Evolutionary conservation across 352 stramenopile genomes (phyloP), one percentile per base, ranked within the genome.

Genomic region (Pythium pyrilobum): DNA sequence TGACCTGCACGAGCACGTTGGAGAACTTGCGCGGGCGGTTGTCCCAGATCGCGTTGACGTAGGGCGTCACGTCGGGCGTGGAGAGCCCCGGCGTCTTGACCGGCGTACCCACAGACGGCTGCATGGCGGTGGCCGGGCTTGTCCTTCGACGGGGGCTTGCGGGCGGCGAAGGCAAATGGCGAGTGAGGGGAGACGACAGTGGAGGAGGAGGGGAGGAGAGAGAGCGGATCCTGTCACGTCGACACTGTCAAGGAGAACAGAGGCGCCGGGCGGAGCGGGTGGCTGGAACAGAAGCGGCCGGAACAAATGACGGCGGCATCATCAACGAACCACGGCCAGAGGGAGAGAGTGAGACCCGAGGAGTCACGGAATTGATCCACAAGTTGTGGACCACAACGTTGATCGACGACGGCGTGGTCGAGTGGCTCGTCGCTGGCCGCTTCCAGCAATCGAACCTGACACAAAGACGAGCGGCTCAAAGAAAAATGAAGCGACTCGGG

Each of bases 1-100:
- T 81, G 34, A 89, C 78, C 56, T 85, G 71, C 52, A 87, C 27
- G 24, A 89, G 40, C 29, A 86, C 72, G 28, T 72, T 72, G 48
- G 73, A 65, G 52, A 77, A 86, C 44, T 81, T 77, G 50, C 62
- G 48, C 8, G 71, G 68, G 10, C 77, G 64, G 6, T 58, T 59
- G 31, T 85, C 76, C 73, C 74, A 85, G 36, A 85, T 53, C 32
- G 66, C 39, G 4, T 32, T 28, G 42, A 56, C 44, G 41, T 56
- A 58, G 15, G 47, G 34, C 20, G 34, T 34, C 21, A 59, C 51
- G 24, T 56, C 49, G 20, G 55, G 55, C 39, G 55, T 52, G 6
- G 31, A n/a, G 23, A 34, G 11, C 16, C 55, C 55, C 6, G 57
- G 57, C 5, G 57, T 65, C 47, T 59, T 59, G 57, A 45, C 47